A percentile compares a stretch with the other conserved stretches of the same genome.
These are phyloP conservation scores for Fusarium circinatum DNA, from an alignment of 2,329 filamentous ascomycete species.

Conservation along the genomic window DNA sequence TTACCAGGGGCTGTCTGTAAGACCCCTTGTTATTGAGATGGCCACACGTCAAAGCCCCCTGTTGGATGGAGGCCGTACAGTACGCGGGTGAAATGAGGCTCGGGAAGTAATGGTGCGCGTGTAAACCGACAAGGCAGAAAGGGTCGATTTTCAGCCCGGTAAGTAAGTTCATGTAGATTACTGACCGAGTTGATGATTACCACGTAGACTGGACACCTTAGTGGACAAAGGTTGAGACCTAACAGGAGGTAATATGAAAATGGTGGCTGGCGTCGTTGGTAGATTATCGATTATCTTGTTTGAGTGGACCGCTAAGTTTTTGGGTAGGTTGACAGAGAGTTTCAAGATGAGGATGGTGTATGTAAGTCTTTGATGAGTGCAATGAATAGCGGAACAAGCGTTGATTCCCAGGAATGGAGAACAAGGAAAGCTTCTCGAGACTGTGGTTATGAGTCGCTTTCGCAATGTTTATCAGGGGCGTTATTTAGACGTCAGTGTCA, in stretches of 20 bases:
- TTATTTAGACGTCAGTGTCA: constrained; percentile 2
- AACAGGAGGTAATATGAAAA: not conserved
- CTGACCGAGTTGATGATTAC: not conserved
- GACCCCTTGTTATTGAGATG: constrained; percentile 16
- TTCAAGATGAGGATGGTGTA: not conserved
- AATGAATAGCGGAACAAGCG: not conserved
- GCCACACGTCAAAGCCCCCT: not conserved
- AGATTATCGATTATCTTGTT: not conserved
- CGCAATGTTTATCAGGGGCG: constrained; percentile 17
- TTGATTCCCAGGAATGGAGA: not conserved
- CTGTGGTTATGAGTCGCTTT: constrained; percentile 12
- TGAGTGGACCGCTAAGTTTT: not conserved
- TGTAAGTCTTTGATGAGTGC: not conserved
- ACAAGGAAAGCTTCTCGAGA: not conserved
- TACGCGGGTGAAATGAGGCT: constrained; percentile 16
- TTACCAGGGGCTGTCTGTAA: constrained; percentile 19
- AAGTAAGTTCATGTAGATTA: not conserved
- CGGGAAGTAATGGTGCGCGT: constrained; percentile 11
- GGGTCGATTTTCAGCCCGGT: constrained; percentile 8
- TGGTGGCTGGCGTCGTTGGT: not conserved
- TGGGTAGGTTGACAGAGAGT: not conserved
- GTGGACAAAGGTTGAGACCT: not conserved
- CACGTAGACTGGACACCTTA: not conserved
- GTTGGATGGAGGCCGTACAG: constrained; percentile 20
- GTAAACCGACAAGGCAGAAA: constrained; percentile 24